Conservation (phyloP, 164 flowering plant genomes). For the Macadamia tetraphylla region DNA sequence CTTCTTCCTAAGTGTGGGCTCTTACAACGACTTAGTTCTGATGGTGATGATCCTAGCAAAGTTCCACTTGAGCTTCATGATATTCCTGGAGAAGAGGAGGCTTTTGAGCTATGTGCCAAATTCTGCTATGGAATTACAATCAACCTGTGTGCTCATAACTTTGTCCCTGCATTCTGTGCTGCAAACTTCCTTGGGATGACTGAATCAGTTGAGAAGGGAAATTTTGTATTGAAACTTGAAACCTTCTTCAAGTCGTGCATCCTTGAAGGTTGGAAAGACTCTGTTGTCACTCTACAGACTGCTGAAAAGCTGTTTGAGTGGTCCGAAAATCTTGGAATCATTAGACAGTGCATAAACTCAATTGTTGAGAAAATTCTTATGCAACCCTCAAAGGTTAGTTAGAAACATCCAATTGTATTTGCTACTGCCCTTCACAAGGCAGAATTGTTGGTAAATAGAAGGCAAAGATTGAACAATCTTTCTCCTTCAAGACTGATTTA, state of each 20-base stretch:
- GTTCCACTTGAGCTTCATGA: slow-evolving; percentile 52
- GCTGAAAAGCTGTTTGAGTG: slow-evolving; percentile 48
- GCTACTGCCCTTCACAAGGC: no score
- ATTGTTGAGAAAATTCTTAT: slow-evolving; percentile 66
- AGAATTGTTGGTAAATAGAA: not conserved
- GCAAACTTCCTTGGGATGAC: slow-evolving; percentile 81
- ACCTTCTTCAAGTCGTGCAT: slow-evolving; percentile 74
- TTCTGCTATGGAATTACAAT: slow-evolving; percentile 84
- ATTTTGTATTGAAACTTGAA: slow-evolving; percentile 62
- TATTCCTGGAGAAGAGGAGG: slow-evolving; percentile 84
- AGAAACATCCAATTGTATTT: not conserved
- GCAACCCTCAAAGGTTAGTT: slow-evolving; percentile 56
- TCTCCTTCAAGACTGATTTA: not conserved
- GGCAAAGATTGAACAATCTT: not conserved
- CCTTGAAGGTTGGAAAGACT: slow-evolving; percentile 88
- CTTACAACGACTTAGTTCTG: slow-evolving; percentile 50
- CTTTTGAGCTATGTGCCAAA: slow-evolving; percentile 87
- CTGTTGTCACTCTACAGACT: slow-evolving; percentile 49
- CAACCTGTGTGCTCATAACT: slow-evolving; percentile 64
- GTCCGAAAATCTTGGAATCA: slow-evolving; percentile 77
- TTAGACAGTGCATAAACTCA: slow-evolving; percentile 66
- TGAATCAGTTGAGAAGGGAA: slow-evolving; percentile 65
- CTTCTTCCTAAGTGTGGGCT: slow-evolving; percentile 81
- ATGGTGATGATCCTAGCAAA: slow-evolving; percentile 24
- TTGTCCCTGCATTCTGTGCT: slow-evolving; percentile 69